phyloP scores from a whole-genome alignment of 2,329 filamentous ascomycete species.

The Fusarium equiseti region DNA sequence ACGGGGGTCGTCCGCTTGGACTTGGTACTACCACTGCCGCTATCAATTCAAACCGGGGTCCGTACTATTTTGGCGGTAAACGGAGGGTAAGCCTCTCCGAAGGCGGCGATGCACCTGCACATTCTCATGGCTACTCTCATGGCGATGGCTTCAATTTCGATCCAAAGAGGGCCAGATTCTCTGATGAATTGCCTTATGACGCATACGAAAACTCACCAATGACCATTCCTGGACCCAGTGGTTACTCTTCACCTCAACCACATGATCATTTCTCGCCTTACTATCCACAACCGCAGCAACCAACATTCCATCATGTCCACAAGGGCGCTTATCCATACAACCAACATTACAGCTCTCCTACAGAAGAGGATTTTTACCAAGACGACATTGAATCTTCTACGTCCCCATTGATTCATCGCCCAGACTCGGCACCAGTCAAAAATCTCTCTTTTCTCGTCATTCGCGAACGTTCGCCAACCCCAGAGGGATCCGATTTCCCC shows the following conservation, averaged over 20 bases:
- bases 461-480: slow-evolving; percentile 50
- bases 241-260: slow-evolving; percentile 11
- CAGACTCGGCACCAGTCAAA: slow-evolving; percentile 49
- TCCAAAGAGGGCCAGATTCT: slow-evolving; percentile 43
- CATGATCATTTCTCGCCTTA: slow-evolving; percentile 1
- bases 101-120: slow-evolving; percentile 39
- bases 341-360: slow-evolving; percentile 8
- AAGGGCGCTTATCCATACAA: slow-evolving; percentile 16
- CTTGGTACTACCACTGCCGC: slow-evolving; percentile 44
- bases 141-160: slow-evolving; percentile 42
- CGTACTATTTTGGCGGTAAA: slow-evolving; percentile 54
- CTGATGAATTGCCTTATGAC: slow-evolving; percentile 33
- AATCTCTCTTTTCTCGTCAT: slow-evolving; percentile 56
- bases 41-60: slow-evolving; percentile 37
- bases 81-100: slow-evolving; percentile 55
- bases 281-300: slow-evolving; percentile 14
- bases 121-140: not conserved
- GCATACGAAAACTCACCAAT: slow-evolving; percentile 23
- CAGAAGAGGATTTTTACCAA: slow-evolving; percentile 28
- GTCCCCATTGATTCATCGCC: slow-evolving; percentile 26
- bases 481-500: slow-evolving; percentile 36
- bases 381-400: slow-evolving; percentile 26
- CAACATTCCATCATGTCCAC: slow-evolving; percentile 18
- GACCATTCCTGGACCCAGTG: slow-evolving; percentile 18
- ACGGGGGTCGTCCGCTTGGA: slow-evolving; percentile 49